Evolutionary conservation across 2,329 filamentous ascomycete species (phyloP).

Genomic region (Ascochyta rabiei): DNA sequence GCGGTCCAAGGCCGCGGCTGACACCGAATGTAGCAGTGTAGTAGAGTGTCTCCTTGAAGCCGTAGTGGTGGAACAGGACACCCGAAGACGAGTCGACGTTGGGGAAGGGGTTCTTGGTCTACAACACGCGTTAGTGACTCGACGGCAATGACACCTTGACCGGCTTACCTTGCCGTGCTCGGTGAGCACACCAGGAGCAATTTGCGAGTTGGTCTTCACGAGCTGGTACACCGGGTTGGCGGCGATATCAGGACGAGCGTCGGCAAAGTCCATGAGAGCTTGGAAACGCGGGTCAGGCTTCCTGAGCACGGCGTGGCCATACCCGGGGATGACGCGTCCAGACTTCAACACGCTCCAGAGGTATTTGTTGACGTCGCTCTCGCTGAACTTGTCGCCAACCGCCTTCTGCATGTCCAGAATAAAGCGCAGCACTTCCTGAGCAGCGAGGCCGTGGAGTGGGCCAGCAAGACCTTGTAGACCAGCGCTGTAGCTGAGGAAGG

Average conservation of each 20-base stretch:
- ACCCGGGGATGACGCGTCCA: slow-evolving; percentile 91
- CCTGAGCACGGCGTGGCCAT: slow-evolving; percentile 93
- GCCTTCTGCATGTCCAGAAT: slow-evolving; percentile 93
- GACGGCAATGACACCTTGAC: neutral
- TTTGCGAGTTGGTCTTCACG: slow-evolving; percentile 89
- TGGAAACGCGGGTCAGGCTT: slow-evolving; percentile 97
- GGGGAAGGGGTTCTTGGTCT: slow-evolving; percentile 95
- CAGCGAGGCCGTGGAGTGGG: slow-evolving; percentile 90
- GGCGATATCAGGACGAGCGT: slow-evolving; percentile 81
- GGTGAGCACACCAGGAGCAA: slow-evolving; percentile 87
- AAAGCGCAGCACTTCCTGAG: slow-evolving; percentile 96
- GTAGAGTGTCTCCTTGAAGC: slow-evolving; percentile 95
- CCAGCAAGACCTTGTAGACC: slow-evolving; percentile 94
- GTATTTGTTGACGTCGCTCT: slow-evolving; percentile 84
- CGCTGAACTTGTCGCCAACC: slow-evolving; percentile 78
- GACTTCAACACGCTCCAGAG: slow-evolving; percentile 93
- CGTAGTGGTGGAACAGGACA: slow-evolving; percentile 97
- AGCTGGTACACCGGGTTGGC: slow-evolving; percentile 90
- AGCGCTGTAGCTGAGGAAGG: slow-evolving; percentile 94
- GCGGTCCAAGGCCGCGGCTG: slow-evolving; percentile 78
- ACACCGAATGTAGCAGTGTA: slow-evolving; percentile 78
- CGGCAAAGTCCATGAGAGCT: slow-evolving; percentile 94
- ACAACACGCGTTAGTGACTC: neutral
- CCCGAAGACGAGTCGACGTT: slow-evolving; percentile 95
- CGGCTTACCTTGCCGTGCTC: slow-evolving; percentile 81